phyloP scores from a whole-genome alignment of 2,329 filamentous ascomycete genomes.

The Colletotrichum plurivorum region DNA sequence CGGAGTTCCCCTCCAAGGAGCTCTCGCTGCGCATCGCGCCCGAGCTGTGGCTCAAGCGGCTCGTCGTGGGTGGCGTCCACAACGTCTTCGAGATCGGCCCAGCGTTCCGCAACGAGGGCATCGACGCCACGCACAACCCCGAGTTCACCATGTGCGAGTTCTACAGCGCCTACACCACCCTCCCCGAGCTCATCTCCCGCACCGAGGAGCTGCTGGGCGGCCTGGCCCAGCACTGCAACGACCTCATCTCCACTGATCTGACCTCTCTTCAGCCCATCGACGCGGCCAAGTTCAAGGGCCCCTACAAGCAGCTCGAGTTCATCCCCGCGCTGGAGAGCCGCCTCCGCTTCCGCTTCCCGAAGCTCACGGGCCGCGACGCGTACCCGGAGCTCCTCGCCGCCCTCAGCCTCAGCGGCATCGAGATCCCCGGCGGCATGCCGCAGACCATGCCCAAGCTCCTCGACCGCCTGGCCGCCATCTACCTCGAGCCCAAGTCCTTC shows the following conservation, averaged over 20 bases:
- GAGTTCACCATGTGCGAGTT: conserved; percentile 99
- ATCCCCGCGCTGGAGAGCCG: conserved; percentile 81
- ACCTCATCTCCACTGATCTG: conserved; percentile 60
- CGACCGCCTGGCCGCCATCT: conserved; percentile 82
- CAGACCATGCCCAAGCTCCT: conserved; percentile 78
- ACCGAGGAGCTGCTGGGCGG: conserved; percentile 80
- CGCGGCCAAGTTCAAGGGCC: conserved; percentile 62
- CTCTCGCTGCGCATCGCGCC: conserved; percentile 90
- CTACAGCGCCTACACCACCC: conserved; percentile 87
- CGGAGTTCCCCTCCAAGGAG: conserved; percentile 79
- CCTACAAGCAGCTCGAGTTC: conserved; percentile 83
- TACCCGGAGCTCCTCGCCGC: conserved; percentile 68
- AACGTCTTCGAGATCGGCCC: conserved; percentile 94
- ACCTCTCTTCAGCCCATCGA: conserved; percentile 64
- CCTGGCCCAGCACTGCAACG: conserved; percentile 67
- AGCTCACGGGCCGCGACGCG: conserved; percentile 70
- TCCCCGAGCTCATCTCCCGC: conserved; percentile 80
- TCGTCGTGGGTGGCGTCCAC: conserved; percentile 90
- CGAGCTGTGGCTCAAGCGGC: conserved; percentile 93
- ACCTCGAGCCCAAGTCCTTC: conserved; percentile 83
- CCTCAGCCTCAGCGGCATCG: conserved; percentile 70
- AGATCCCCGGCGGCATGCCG: conserved; percentile 73
- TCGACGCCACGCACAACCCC: conserved; percentile 94
- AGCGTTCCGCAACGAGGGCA: conserved; percentile 92
- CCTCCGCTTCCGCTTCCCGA: conserved; percentile 76